Base-by-base conservation (phyloP, 1,139 yeast species). In the Eremothecium coryli region DNA sequence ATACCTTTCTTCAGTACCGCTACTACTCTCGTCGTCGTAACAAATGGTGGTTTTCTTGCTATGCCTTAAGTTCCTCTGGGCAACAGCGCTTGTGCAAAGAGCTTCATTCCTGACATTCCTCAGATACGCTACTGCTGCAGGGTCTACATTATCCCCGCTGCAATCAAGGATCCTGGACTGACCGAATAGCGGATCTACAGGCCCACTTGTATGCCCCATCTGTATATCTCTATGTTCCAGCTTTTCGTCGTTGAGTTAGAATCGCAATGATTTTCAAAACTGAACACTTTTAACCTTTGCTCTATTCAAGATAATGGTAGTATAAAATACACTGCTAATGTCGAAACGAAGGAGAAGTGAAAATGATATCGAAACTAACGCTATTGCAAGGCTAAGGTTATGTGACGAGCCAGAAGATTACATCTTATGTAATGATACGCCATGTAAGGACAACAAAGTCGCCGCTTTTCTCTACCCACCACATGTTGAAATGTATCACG, bases 91-190 rank as follows among this genome's bases (percentile, higher is more conserved):
- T 1, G 53, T 52, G 8, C 42, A 34, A 16, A 52, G 24, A 2
- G 60, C 60, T 38, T 56, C 58, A 10, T 33, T 32, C 26, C 56
- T 41, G 8, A 56, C 60, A 31, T 31, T 25, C 8, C 33, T 25
- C 20, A 56, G 38, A 38, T 56, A 56, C 14, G 31, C 18, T 4
- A 49, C 23, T 2, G 44, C 57, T 18, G 38, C 41, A 4, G 58
- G 58, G 33, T 52, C 38, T 1, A 54, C 60, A 4, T 28, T 34
- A 1, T 44, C 38, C 29, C 47, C 54, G 15, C 41, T 39, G 8
- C 52, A 28, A 4, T 45, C 46, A 40, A 56, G 54, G 3, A 44
- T 58, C 11, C 44, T 38, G 4, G 39, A 32, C 36, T 56, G 60
- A 2, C 59, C 60, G 44, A 52, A 55, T 5, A 46, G 24, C 1